Base-by-base conservation (phyloP, 2,329 filamentous ascomycete genomes). In the Dendryphion nanum region DNA sequence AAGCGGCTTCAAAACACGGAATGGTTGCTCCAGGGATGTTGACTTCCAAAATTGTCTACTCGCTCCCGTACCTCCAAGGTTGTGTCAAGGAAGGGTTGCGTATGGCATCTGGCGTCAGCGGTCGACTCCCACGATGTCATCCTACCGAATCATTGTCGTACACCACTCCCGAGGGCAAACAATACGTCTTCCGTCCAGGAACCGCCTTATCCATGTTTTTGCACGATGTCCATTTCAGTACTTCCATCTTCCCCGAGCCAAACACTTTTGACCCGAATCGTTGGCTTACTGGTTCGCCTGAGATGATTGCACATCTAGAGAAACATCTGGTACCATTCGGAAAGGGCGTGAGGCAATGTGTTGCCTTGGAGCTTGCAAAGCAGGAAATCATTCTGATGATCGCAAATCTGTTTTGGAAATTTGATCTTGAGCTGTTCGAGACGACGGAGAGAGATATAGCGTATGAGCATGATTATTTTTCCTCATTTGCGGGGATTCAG, bases 11-110 rank as follows among this genome's bases (percentile, higher is more conserved):
- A 7, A 18, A 31, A 6, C 31, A 35, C 15, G 35, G 23, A 16
- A 48, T 42, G 24, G 29, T 31, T 2, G 30, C 21, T 4, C 14
- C 13, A 2, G 18, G 28, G 8, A 16, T 42, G 4, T 44, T 59
- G 1, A 26, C 24, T 10, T 41, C 26, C 21, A 15, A 18, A 4
- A 32, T 41, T 13, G 46, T 50, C 13, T 41, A 48, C 18, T 18
- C 33, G 6, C 29, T 53, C 3, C 47, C 45, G 3, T 54, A 50
- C 35, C 41, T 54, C 3, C 32, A 37, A 12, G 44, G 47, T 7
- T 24, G 42, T 10, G 44, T 54, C 24, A 45, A 50, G 24, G 51
- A 54, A 29, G 19, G 37, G 4, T 41, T 50, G 1, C 49, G 49
- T 21, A 14, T 49, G 14, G 32, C 21, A 5, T 35, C 37, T 7